These are phyloP conservation scores for Neonectria faginata DNA, from an alignment of 2,329 filamentous ascomycete genomes.

Conservation along the genomic window DNA sequence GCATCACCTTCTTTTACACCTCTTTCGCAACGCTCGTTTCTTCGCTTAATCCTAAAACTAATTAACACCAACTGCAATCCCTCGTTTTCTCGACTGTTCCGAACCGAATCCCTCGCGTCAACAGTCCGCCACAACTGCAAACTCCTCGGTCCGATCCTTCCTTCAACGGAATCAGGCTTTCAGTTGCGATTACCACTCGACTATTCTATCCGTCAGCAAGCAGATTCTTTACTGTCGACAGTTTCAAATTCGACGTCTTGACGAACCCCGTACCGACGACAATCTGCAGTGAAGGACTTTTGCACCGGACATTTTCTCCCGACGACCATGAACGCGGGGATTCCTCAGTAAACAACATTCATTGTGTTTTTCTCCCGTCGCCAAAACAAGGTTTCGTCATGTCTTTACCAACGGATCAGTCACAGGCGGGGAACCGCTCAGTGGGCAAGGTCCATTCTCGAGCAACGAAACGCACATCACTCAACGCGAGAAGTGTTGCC, in stretches of 20 bases:
- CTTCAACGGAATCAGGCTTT: conserved; percentile 44
- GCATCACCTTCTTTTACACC: conserved; percentile 37
- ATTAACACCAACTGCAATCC: conserved; percentile 42
- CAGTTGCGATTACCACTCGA: conserved; percentile 48
- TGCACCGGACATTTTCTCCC: conserved; percentile 26
- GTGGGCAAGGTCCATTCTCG: conserved; percentile 16
- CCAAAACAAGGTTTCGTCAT: conserved; percentile 5
- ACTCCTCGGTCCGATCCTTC: conserved; percentile 37
- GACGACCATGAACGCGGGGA: conserved; percentile 40
- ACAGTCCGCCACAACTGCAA: conserved; percentile 33
- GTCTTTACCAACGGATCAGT: conserved; percentile 22
- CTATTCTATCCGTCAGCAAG: conserved; percentile 45
- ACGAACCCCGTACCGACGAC: conserved; percentile 25
- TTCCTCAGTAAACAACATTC: conserved; percentile 29
- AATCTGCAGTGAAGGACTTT: conserved; percentile 20
- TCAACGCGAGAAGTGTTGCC: conserved; percentile 37
- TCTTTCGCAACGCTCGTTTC: conserved; percentile 39
- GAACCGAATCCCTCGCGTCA: conserved; percentile 30
- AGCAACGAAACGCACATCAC: conserved; percentile 33
- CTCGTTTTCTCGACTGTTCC: conserved; percentile 37
- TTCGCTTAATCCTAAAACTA: conserved; percentile 45
- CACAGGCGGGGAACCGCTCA: conserved; percentile 26
- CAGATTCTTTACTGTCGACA: conserved; percentile 29
- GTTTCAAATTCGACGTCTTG: conserved; percentile 3
- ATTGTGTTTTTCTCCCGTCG: conserved; percentile 22